Conservation (phyloP, 345 rosid genomes). For the Brassica napus region Da-Ae NC_063435.1:21778501-21779000, state of each 20-base stretch:
- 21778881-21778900: constrained; percentile 35
- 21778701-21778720: not conserved
- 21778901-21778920: constrained; percentile 39
- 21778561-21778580: not conserved
- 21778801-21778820: not conserved
- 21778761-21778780: not conserved
- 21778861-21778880: constrained; percentile 22
- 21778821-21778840: not conserved
- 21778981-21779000: constrained; percentile 50
- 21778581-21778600: not conserved
- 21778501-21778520: constrained; percentile 15
- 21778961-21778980: constrained; percentile 51
- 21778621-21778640: not conserved
- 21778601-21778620: not conserved
- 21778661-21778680: not conserved
- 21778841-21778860: not conserved
- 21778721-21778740: not conserved
- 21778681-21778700: not conserved
- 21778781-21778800: no score
- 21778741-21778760: no score
- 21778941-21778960: constrained; percentile 51
- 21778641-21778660: no score
- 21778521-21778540: constrained; percentile 33
- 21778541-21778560: constrained; percentile 26
- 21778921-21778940: constrained; percentile 43